Evolutionary conservation across 345 rosid genomes (phyloP).

Genomic region (Eucalyptus sp.): DNA sequence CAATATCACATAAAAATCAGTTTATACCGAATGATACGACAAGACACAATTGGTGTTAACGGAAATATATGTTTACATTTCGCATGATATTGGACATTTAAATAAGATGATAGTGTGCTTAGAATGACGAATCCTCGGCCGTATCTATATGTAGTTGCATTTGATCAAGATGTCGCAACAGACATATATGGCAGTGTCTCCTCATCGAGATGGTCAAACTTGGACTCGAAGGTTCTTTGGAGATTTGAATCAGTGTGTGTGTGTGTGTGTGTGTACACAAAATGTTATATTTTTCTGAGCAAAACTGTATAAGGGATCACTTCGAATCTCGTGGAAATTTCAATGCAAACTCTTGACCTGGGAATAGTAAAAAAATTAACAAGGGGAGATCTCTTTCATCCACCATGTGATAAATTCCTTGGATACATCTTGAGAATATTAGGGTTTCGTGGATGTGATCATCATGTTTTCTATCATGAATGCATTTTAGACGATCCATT

Average conservation of each 20-base stretch:
- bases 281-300: not conserved
- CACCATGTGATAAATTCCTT: not conserved
- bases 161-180: not conserved
- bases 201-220: not conserved
- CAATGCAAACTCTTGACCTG: not conserved
- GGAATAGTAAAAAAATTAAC: not conserved
- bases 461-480: not conserved
- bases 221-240: not conserved
- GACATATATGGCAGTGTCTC: not conserved
- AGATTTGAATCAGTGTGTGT: not conserved
- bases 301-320: not conserved
- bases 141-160: not conserved
- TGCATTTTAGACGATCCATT: not conserved
- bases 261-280: not conserved
- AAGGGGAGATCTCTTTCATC: not conserved
- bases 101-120: not conserved
- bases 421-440: not conserved
- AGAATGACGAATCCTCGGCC: not conserved
- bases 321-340: not conserved
- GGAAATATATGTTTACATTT: not conserved
- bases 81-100: not conserved
- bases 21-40: not conserved
- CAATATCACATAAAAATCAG: not conserved
- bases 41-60: not conserved
- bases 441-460: not conserved